Conservation (phyloP, 441 rosid species). For the Euphorbia corollata region DNA sequence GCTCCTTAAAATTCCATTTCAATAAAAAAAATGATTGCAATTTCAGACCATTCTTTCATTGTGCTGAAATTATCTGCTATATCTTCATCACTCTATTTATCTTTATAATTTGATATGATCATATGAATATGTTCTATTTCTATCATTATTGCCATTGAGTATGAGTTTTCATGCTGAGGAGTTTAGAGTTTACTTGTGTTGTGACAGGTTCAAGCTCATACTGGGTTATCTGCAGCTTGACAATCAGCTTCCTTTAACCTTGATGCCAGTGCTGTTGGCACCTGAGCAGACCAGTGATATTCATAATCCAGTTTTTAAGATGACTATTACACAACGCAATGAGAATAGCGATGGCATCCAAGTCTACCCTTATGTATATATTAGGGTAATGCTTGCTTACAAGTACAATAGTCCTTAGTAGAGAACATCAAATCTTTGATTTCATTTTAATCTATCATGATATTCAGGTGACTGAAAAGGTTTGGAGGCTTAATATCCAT, state of each 20-base stretch:
- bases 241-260: slow-evolving; percentile 90
- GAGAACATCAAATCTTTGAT: slow-evolving; percentile 16
- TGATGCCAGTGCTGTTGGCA: slow-evolving; percentile 91
- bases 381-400: slow-evolving; percentile 64
- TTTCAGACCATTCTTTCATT: neutral
- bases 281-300: slow-evolving; percentile 67
- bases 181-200: slow-evolving; percentile 18
- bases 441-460: slow-evolving; percentile 13
- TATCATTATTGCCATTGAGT: neutral
- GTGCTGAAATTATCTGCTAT: neutral
- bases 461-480: slow-evolving; percentile 73
- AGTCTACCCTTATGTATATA: slow-evolving; percentile 80
- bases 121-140: neutral
- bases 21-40: no score
- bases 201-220: slow-evolving; percentile 88
- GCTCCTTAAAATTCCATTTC: no score
- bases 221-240: slow-evolving; percentile 88
- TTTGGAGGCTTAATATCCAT: slow-evolving; percentile 89
- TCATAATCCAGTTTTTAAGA: slow-evolving; percentile 91
- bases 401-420: slow-evolving; percentile 14
- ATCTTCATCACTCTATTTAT: neutral
- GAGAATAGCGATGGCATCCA: slow-evolving; percentile 72
- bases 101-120: neutral
- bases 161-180: slow-evolving; percentile 7
- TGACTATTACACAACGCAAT: slow-evolving; percentile 74